Percentiles rank a stretch among this genome's conserved stretches.
These are phyloP conservation scores for Grosmannia serpens DNA, from an alignment of 2,329 filamentous ascomycete species.

Conservation along the genomic window DNA sequence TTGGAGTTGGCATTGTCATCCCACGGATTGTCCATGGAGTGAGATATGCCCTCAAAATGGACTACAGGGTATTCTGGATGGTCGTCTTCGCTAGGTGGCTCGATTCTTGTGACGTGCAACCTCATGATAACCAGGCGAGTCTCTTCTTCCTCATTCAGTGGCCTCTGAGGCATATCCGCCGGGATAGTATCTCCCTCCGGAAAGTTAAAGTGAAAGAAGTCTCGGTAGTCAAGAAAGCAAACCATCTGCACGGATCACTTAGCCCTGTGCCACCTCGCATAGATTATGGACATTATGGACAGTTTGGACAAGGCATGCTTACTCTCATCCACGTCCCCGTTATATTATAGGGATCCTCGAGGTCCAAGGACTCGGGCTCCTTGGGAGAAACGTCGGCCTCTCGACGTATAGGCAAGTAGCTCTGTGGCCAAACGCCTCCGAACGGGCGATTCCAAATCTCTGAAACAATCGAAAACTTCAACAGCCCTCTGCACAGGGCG, in stretches of 20 bases:
- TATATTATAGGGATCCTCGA: slow-evolving; percentile 56
- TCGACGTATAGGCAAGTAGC: slow-evolving; percentile 25
- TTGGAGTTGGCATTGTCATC: slow-evolving; percentile 59
- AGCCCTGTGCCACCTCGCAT: neutral
- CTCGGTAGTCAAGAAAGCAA: slow-evolving; percentile 53
- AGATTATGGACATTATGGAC: neutral
- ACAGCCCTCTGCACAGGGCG: slow-evolving; percentile 35
- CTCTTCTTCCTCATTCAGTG: slow-evolving; percentile 53
- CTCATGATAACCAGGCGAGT: slow-evolving; percentile 61
- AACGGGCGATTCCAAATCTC: slow-evolving; percentile 46
- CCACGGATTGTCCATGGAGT: slow-evolving; percentile 50
- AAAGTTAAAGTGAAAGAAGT: slow-evolving; percentile 66
- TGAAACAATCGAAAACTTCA: slow-evolving; percentile 32
- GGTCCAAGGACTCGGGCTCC: neutral
- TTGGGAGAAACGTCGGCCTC: neutral
- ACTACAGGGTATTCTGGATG: slow-evolving; percentile 51
- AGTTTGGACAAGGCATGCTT: slow-evolving; percentile 15
- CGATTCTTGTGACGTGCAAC: slow-evolving; percentile 48
- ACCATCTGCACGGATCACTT: slow-evolving; percentile 21
- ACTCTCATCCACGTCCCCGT: slow-evolving; percentile 62
- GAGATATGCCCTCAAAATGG: slow-evolving; percentile 52
- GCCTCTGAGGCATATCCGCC: slow-evolving; percentile 31
- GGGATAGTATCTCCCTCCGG: slow-evolving; percentile 27
- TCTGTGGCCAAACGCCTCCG: slow-evolving; percentile 39
- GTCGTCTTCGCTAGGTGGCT: slow-evolving; percentile 45